Conservation (phyloP, 768 basidiomycete species). For the Mycena alexandri region DNA sequence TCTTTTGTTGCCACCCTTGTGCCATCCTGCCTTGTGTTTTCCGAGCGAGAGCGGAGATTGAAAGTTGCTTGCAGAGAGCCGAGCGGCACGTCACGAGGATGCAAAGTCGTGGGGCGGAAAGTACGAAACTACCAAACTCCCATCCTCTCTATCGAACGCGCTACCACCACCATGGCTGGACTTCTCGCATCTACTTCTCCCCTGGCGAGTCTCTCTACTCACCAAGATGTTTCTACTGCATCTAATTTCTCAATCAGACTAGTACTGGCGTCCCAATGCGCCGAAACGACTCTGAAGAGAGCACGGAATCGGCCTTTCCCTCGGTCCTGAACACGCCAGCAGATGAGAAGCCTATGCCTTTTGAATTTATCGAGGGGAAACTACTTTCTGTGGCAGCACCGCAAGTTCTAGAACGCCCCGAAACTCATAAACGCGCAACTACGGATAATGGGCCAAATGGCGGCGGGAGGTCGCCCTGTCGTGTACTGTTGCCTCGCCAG, state of each 20-base stretch:
- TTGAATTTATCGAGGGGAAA: conserved; percentile 24
- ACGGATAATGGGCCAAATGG: neutral
- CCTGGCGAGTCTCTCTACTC: no score
- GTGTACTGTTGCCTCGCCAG: conserved; percentile 30
- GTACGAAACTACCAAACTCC: no score
- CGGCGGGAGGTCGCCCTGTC: neutral
- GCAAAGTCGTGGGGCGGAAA: no score
- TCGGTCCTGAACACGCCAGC: conserved; percentile 35
- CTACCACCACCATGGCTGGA: conserved; percentile 4
- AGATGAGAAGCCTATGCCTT: conserved; percentile 21
- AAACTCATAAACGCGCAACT: neutral
- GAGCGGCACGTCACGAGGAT: no score
- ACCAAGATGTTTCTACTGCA: no score
- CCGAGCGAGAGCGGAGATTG: no score
- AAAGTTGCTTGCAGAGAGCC: no score
- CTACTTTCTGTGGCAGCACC: conserved; percentile 21
- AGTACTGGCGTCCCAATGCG: conserved; percentile 18
- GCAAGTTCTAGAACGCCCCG: conserved; percentile 16
- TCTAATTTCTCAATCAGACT: no score
- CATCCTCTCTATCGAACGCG: neutral
- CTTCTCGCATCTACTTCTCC: neutral
- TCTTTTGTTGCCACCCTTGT: no score
- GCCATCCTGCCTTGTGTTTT: no score
- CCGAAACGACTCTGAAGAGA: conserved; percentile 35
- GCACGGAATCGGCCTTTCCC: conserved; percentile 27